Percentiles rank a stretch among this genome's conserved stretches.
Conservation (phyloP, 140 eudicot genomes). For the Eryngium alpinum region DNA sequence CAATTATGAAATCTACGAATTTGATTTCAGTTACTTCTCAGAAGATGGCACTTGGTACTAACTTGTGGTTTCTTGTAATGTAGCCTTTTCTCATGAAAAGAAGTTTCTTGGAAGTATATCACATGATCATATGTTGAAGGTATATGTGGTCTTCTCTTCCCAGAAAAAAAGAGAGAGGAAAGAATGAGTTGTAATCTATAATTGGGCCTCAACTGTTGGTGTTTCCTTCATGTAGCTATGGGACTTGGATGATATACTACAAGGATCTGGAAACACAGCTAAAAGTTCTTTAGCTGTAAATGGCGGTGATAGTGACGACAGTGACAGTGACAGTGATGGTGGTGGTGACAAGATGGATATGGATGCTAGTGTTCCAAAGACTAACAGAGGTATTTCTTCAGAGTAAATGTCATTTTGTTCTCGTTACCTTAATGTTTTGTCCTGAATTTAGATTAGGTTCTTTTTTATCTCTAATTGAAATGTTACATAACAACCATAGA, state of each 20-base stretch:
- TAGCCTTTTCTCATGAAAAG: slow-evolving; percentile 92
- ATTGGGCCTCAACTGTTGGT: not conserved
- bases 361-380: slow-evolving; percentile 48
- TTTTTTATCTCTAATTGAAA: not conserved
- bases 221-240: slow-evolving; percentile 49
- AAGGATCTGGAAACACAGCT: slow-evolving; percentile 45
- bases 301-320: slow-evolving; percentile 50
- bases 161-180: not conserved
- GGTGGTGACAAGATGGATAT: slow-evolving; percentile 46
- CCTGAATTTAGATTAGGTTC: not conserved
- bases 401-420: not conserved
- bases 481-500: not conserved
- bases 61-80: slow-evolving; percentile 14
- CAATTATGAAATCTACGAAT: too few species aligned
- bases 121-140: slow-evolving; percentile 81
- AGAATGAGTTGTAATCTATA: not conserved
- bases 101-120: slow-evolving; percentile 95
- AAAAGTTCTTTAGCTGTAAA: slow-evolving; percentile 36
- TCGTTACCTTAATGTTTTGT: not conserved
- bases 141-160: slow-evolving; percentile 15
- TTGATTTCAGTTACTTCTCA: too few species aligned
- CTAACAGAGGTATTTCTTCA: slow-evolving; percentile 55
- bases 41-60: not conserved
- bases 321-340: slow-evolving; percentile 15
- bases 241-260: slow-evolving; percentile 78